Evolutionary conservation across 768 basidiomycete genomes (phyloP).

Genomic region (Grammothele lineata): DNA sequence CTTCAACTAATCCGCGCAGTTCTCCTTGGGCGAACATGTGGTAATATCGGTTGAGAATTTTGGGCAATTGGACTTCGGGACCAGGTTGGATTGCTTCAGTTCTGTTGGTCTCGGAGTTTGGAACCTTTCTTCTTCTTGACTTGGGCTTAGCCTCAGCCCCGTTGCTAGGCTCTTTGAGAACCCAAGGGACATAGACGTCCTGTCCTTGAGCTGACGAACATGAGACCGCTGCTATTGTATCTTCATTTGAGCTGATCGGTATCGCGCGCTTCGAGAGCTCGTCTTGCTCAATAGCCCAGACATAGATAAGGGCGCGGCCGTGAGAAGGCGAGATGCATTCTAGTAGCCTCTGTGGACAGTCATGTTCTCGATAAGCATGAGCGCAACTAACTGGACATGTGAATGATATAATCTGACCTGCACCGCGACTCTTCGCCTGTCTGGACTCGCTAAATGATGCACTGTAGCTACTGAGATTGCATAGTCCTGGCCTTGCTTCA

Average conservation of each 20-base stretch:
- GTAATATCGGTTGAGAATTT: constrained; percentile 86
- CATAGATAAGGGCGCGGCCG: constrained; percentile 86
- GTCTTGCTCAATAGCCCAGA: constrained; percentile 97
- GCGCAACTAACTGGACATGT: neutral
- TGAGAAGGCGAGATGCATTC: constrained; percentile 60
- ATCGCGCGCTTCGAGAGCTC: constrained; percentile 74
- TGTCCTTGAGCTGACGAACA: constrained; percentile 36
- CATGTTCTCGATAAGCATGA: neutral
- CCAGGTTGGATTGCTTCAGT: neutral
- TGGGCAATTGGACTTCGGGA: constrained; percentile 24
- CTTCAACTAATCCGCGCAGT: constrained; percentile 52
- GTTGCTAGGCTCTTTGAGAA: constrained; percentile 43
- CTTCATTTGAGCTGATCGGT: constrained; percentile 24
- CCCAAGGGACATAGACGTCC: constrained; percentile 93
- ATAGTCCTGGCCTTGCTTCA: constrained; percentile 64
- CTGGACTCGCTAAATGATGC: constrained; percentile 85
- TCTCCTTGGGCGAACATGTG: constrained; percentile 92
- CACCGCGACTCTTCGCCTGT: constrained; percentile 68
- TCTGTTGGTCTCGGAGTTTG: neutral
- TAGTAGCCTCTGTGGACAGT: constrained; percentile 48
- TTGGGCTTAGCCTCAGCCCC: constrained; percentile 18
- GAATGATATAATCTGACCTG: constrained; percentile 46
- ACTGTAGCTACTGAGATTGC: constrained; percentile 97
- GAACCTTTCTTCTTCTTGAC: constrained; percentile 1
- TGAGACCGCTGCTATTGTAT: constrained; percentile 19